These are phyloP conservation scores for Dendrobium nobile DNA, from an alignment of 106 monocot genomes.

Conservation along the genomic window DNA sequence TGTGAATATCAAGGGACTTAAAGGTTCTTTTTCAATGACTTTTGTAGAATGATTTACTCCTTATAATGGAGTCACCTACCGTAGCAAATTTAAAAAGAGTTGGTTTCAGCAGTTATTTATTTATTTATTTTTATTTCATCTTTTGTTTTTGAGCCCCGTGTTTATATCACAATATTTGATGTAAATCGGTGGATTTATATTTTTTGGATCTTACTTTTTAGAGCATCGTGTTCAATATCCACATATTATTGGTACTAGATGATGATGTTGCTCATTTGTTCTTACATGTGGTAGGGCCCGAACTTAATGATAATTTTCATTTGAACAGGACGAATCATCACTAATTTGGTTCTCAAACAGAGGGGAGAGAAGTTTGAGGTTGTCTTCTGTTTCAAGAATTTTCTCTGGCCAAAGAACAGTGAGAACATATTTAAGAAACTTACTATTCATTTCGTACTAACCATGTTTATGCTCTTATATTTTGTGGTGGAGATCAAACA, in stretches of 20 bases:
- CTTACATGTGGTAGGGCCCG: not conserved
- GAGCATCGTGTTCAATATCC: not conserved
- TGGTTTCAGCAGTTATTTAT: not conserved
- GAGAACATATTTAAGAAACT: constrained; percentile 30
- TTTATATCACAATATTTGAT: not conserved
- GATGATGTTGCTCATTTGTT: not conserved
- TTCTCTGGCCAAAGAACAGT: constrained; percentile 90
- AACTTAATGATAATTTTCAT: not conserved
- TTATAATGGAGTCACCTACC: not conserved
- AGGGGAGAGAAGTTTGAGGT: constrained; percentile 67
- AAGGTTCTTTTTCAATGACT: not conserved
- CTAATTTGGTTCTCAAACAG: constrained; percentile 69
- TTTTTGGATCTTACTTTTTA: not conserved
- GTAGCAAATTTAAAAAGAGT: not conserved
- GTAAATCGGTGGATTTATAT: not conserved
- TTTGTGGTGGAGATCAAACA: not conserved
- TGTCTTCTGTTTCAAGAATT: constrained; percentile 76
- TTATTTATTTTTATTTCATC: not conserved
- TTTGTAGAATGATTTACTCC: not conserved
- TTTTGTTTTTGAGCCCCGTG: not conserved
- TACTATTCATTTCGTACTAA: not conserved
- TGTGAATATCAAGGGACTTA: not conserved
- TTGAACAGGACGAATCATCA: constrained; percentile 68
- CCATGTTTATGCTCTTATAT: not conserved
- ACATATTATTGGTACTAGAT: not conserved